Evolutionary conservation across 345 rosid species (phyloP).

Genomic region (Eucalyptus marginata): DNA sequence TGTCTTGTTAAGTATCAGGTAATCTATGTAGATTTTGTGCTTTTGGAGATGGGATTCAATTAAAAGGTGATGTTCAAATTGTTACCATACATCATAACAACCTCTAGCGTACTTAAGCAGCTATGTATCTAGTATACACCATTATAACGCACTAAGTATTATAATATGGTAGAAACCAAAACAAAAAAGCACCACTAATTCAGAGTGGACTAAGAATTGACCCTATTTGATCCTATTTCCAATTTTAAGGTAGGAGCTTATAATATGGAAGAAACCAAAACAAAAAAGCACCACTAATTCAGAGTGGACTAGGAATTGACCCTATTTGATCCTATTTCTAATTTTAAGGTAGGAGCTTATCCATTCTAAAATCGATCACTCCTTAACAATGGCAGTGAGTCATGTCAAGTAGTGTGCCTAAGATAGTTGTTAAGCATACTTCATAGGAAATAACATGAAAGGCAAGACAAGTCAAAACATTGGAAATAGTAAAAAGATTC

Average conservation of each 20-base stretch:
- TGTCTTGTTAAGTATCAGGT: not conserved
- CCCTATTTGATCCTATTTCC: too few relatives aligned
- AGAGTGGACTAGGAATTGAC: not conserved
- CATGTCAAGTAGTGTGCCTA: not conserved
- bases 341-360: not conserved
- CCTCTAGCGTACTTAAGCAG: not conserved
- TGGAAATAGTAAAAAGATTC: too few relatives aligned
- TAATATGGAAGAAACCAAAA: not conserved
- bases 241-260: too few relatives aligned
- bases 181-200: too few relatives aligned
- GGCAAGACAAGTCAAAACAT: too few relatives aligned
- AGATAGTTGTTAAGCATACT: too few relatives aligned
- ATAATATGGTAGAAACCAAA: too few relatives aligned
- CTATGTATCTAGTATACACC: not conserved
- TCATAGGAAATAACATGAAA: too few relatives aligned
- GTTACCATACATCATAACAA: too few relatives aligned
- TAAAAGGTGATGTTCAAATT: not conserved
- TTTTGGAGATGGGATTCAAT: not conserved
- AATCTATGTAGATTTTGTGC: not conserved
- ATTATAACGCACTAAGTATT: not conserved
- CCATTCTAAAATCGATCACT: not conserved
- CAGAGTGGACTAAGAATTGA: too few relatives aligned
- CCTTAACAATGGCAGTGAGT: not conserved
- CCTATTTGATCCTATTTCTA: too few relatives aligned
- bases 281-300: rapidly evolving